phyloP scores from a whole-genome alignment of 495 filamentous ascomycete species.

The Penicillium maclennaniae region DNA sequence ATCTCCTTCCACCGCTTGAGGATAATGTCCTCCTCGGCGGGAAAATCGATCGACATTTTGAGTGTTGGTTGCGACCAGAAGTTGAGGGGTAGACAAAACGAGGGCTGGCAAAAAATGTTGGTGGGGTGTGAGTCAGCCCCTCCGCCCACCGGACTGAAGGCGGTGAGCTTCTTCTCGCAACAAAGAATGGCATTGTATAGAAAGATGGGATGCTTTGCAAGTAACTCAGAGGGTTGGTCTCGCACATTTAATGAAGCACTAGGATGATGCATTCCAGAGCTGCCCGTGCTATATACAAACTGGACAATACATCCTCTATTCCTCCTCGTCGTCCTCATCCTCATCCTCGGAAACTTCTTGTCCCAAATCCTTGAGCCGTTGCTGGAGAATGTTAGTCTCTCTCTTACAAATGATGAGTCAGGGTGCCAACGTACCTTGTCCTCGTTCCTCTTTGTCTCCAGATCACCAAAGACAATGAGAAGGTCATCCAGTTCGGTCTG shows the following conservation, averaged over 20 bases:
- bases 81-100: conserved; percentile 25
- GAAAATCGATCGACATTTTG: conserved; percentile 85
- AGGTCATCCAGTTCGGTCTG: conserved; percentile 80
- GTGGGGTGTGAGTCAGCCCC: not conserved
- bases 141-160: conserved; percentile 11
- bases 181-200: too few relatives aligned
- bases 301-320: conserved; percentile 20
- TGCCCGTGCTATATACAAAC: conserved; percentile 12
- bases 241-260: not conserved
- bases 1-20: conserved; percentile 84
- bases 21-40: conserved; percentile 80
- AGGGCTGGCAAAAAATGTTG: too few relatives aligned
- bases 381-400: conserved; percentile 41
- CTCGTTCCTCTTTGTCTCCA: conserved; percentile 77
- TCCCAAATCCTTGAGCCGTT: conserved; percentile 69
- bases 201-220: too few relatives aligned
- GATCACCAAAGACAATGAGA: conserved; percentile 79
- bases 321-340: conserved; percentile 57
- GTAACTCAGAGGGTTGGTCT: not conserved
- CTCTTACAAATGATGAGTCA: not conserved
- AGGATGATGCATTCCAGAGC: not conserved
- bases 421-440: conserved; percentile 63
- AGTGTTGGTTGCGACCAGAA: conserved; percentile 15
- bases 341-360: conserved; percentile 74
- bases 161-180: not conserved